These are phyloP conservation scores for Apiosordaria backusii DNA, from an alignment of 495 filamentous ascomycete species.

Conservation along the genomic window DNA sequence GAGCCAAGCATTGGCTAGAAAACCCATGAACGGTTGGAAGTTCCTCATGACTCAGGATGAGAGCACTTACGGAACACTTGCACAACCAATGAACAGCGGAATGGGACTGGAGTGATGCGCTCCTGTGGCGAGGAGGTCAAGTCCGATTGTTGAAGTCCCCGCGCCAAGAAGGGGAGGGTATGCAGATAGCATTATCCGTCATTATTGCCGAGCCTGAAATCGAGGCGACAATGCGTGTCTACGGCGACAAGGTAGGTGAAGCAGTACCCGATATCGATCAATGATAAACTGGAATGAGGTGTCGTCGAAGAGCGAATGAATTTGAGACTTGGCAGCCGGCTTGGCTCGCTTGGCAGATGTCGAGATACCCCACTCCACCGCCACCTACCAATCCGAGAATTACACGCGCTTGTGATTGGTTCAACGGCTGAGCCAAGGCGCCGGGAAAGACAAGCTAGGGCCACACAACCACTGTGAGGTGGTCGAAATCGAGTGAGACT, in stretches of 20 bases:
- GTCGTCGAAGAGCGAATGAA: neutral
- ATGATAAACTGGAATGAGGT: neutral
- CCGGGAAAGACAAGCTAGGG: neutral
- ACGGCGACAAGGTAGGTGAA: too few relatives aligned
- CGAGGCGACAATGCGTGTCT: too few relatives aligned
- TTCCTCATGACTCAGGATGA: conserved; percentile 1
- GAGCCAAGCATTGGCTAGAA: conserved; percentile 8
- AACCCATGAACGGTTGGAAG: conserved; percentile 1
- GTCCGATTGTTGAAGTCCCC: neutral
- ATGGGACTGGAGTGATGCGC: neutral
- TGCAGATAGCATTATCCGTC: neutral
- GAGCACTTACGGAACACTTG: neutral
- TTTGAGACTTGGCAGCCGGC: conserved; percentile 5
- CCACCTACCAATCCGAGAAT: conserved; percentile 9
- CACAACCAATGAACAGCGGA: neutral
- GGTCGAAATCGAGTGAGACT: too few relatives aligned
- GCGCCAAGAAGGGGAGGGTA: neutral
- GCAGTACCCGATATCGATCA: neutral
- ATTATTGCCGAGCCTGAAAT: neutral
- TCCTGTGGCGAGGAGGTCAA: neutral
- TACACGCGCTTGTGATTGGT: neutral
- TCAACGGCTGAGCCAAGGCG: neutral
- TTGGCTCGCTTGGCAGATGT: conserved; percentile 1
- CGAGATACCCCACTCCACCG: neutral
- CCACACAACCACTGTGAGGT: neutral